Evolutionary conservation across 2,329 filamentous ascomycete species (phyloP), one percentile per base, ranked within the genome.

Genomic region (Verticillium nonalfalfae): DNA sequence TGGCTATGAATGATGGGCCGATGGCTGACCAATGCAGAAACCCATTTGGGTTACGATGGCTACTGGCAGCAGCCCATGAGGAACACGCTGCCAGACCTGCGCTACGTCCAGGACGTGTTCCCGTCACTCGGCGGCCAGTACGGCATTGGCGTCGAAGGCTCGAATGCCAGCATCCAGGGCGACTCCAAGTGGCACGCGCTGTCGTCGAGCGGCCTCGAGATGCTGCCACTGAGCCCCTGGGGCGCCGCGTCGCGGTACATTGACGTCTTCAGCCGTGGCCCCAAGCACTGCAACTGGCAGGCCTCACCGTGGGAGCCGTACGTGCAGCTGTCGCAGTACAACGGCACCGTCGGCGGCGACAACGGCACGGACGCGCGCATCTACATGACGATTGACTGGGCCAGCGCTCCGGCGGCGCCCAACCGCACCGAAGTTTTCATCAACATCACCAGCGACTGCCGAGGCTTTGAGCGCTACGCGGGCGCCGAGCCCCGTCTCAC

Each of bases 21-120:
- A 7, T n/a, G 3, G 3, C 56, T 64, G 7, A 65, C 31, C 4
- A 2, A 4, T 2, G 70, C 59, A 75, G 69, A 84, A 75, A 83
- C 81, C 0, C 83, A 85, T 66, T 72, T 85, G 9, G 81, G 81
- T 21, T 85, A 81, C 56, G 75, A 82, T 59, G 78, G 76, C 57
- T 79, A 80, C 71, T 84, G 87, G 87, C 88, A 91, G 72, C 88
- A 90, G 70, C 87, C 89, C 1, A 90, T 90, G 88, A 79, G 87
- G 38, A 89, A 91, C 68, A 81, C 82, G 0, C 79, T 89, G 1
- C 87, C 88, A 0, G 80, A 83, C 7, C 78, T 90, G 64, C 74
- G 80, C 5, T 87, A 84, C 65, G 83, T 88, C 1, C 84, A 88
- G 69, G 78, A 78, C 2, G 73, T 78, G 1, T 84, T 88, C 59